A percentile compares a stretch with the other conserved stretches of the same genome.
These are phyloP conservation scores for Kluyveromyces nonfermentans DNA, from an alignment of 805 yeast species.

Conservation along the genomic window DNA sequence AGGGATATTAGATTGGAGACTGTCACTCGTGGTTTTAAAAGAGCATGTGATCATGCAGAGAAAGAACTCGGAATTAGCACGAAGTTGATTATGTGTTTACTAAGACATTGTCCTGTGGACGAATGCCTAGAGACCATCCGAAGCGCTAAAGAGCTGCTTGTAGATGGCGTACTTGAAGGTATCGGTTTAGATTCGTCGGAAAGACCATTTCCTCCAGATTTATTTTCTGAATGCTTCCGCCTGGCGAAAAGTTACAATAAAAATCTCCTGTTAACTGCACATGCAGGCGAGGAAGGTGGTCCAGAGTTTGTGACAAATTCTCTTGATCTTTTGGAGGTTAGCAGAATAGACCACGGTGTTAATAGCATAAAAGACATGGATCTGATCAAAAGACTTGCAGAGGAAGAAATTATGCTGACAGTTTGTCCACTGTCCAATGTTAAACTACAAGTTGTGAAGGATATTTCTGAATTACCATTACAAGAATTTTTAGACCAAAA, in stretches of 20 bases:
- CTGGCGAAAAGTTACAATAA: slow-evolving; percentile 40
- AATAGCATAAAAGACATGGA: slow-evolving; percentile 47
- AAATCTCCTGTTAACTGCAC: slow-evolving; percentile 62
- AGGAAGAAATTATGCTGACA: slow-evolving; percentile 48
- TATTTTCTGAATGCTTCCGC: slow-evolving; percentile 55
- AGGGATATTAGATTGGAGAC: slow-evolving; percentile 51
- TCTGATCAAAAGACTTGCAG: slow-evolving; percentile 48
- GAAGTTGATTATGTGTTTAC: slow-evolving; percentile 70
- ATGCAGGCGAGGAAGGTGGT: slow-evolving; percentile 87
- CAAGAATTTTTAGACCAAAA: slow-evolving; percentile 46
- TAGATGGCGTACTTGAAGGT: slow-evolving; percentile 57
- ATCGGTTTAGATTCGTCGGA: slow-evolving; percentile 79
- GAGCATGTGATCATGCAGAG: slow-evolving; percentile 58
- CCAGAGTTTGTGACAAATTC: slow-evolving; percentile 54
- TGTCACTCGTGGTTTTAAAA: slow-evolving; percentile 56
- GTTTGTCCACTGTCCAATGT: slow-evolving; percentile 75
- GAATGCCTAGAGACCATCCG: slow-evolving; percentile 51
- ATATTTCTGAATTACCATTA: slow-evolving; percentile 60
- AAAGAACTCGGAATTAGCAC: slow-evolving; percentile 52
- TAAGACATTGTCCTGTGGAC: slow-evolving; percentile 62
- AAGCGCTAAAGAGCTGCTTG: slow-evolving; percentile 41
- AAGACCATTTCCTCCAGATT: slow-evolving; percentile 64
- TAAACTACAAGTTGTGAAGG: slow-evolving; percentile 61
- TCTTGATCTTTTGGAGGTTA: slow-evolving; percentile 47
- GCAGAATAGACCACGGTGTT: slow-evolving; percentile 77